A percentile compares a stretch with the other conserved stretches of the same genome.
phyloP scores from a whole-genome alignment of 2,329 filamentous ascomycete species.

The Paraphoma chrysanthemicola region DNA sequence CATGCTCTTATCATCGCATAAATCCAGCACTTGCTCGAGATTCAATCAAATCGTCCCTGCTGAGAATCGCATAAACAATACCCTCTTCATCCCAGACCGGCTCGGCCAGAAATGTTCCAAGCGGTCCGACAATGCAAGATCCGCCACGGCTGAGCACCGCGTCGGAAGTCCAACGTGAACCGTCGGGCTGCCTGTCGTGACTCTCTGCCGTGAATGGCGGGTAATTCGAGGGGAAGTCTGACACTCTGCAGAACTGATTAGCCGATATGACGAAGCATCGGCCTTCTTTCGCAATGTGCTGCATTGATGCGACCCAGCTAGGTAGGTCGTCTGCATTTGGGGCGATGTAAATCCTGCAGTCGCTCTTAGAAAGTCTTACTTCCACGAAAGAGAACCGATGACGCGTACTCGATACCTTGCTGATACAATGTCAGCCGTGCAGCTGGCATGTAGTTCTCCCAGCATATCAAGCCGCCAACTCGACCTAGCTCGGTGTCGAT shows the following conservation, averaged over 20 bases:
- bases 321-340: constrained; percentile 37
- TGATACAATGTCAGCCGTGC: constrained; percentile 53
- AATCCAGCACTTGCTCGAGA: constrained; percentile 40
- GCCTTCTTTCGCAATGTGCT: constrained; percentile 56
- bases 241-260: constrained; percentile 51
- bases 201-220: constrained; percentile 51
- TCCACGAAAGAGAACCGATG: not conserved
- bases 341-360: constrained; percentile 33
- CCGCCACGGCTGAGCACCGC: constrained; percentile 52
- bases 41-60: constrained; percentile 45
- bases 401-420: constrained; percentile 50
- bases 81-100: constrained; percentile 51
- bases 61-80: constrained; percentile 49
- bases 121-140: constrained; percentile 51
- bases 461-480: constrained; percentile 53
- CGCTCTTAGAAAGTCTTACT: not conserved
- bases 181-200: constrained; percentile 49
- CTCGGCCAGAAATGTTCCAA: constrained; percentile 49
- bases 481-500: constrained; percentile 51
- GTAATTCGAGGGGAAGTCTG: constrained; percentile 52
- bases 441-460: constrained; percentile 57
- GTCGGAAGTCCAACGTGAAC: constrained; percentile 45
- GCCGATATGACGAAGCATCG: constrained; percentile 54
- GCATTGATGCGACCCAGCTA: constrained; percentile 51
- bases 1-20: not conserved